These are phyloP conservation scores for Hygrophila difformis DNA, from an alignment of 257 asterid species.

Conservation along the genomic window DNA sequence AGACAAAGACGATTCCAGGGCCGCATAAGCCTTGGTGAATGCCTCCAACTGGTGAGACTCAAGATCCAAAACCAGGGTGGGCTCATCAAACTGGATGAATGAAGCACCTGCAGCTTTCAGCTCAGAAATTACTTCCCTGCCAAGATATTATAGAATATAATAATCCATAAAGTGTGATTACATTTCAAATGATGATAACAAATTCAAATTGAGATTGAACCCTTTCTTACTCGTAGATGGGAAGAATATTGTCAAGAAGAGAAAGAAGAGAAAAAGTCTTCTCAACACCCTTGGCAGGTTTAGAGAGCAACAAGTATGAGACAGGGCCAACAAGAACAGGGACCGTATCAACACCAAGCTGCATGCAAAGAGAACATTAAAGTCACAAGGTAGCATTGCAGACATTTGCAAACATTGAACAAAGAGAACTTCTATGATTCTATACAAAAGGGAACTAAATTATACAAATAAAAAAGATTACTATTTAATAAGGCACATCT, in stretches of 20 bases:
- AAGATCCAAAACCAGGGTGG: constrained; percentile 80
- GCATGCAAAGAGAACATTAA: constrained; percentile 19
- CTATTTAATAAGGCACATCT: no score
- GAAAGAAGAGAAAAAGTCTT: constrained; percentile 71
- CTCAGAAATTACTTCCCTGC: constrained; percentile 89
- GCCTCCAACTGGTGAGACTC: constrained; percentile 80
- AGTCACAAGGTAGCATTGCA: background rate
- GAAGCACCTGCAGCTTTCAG: constrained; percentile 95
- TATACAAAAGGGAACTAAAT: no score
- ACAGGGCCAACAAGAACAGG: constrained; percentile 95
- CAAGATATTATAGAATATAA: constrained; percentile 9
- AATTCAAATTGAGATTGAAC: background rate
- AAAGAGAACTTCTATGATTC: background rate
- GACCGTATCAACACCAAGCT: constrained; percentile 85
- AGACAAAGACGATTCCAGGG: constrained; percentile 55
- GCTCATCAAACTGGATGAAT: constrained; percentile 93
- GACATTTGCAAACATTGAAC: no score
- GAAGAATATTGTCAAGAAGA: constrained; percentile 83
- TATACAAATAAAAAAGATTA: background rate
- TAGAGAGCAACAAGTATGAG: constrained; percentile 73
- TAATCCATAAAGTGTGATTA: constrained; percentile 4
- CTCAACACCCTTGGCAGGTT: constrained; percentile 95
- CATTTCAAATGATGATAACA: background rate
- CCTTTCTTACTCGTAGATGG: constrained; percentile 67
- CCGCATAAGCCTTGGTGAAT: constrained; percentile 78